Evolutionary conservation across 805 yeast genomes (phyloP).

Genomic region (Tetrapisispora iriomotensis): DNA sequence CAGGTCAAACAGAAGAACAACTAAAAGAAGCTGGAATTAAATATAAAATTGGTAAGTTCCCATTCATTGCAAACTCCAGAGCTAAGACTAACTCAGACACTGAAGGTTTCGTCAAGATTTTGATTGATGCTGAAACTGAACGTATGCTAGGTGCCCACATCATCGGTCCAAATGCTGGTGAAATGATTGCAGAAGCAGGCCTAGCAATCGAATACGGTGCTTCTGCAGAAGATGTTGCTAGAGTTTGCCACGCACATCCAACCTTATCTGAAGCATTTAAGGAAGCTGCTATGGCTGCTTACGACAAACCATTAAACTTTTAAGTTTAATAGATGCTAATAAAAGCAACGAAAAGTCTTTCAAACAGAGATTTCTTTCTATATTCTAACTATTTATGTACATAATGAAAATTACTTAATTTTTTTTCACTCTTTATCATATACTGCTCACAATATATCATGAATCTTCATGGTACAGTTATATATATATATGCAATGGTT

Average conservation of each 20-base stretch:
- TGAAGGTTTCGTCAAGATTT: conserved; percentile 92
- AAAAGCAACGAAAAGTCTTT: no score
- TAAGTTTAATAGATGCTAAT: conserved; percentile 1
- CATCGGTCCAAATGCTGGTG: conserved; percentile 98
- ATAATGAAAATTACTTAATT: no score
- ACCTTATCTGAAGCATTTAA: conserved; percentile 95
- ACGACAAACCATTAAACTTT: conserved; percentile 80
- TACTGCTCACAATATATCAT: no score
- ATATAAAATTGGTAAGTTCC: conserved; percentile 95
- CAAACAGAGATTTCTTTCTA: no score
- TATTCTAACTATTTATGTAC: no score
- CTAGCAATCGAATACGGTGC: conserved; percentile 98
- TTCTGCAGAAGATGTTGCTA: conserved; percentile 91
- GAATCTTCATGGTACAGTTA: no score
- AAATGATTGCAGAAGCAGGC: conserved; percentile 98
- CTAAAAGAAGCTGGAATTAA: conserved; percentile 85
- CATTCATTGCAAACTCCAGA: conserved; percentile 97
- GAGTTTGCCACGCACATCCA: conserved; percentile 98
- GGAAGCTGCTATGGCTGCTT: conserved; percentile 93
- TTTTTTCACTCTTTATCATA: no score
- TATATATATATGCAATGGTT: conserved; percentile 2
- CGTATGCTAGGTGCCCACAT: conserved; percentile 94
- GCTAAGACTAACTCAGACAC: conserved; percentile 97
- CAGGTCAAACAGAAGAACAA: conserved; percentile 92
- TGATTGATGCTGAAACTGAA: conserved; percentile 96